Conservation (phyloP, 306 rosid species). For the Biancaea sappan region DNA sequence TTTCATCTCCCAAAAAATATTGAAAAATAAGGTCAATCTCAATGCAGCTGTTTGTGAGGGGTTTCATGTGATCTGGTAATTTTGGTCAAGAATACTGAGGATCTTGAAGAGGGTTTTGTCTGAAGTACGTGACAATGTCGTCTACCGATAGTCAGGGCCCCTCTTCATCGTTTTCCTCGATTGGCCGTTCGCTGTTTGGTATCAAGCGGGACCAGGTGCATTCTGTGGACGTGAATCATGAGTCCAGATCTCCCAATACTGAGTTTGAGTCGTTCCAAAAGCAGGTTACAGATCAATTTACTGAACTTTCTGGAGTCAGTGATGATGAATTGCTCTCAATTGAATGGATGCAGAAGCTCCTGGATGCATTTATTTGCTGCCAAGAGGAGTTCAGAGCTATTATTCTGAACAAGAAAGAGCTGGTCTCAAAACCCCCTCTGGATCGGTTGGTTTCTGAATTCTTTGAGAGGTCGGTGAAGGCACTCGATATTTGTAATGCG, state of each 20-base stretch:
- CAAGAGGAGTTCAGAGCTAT: conserved; percentile 63
- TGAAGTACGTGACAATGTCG: conserved; percentile 52
- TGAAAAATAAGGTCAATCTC: too few species aligned
- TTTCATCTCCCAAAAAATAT: neutral
- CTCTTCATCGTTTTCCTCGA: conserved; percentile 56
- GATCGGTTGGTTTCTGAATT: conserved; percentile 63
- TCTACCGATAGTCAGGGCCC: conserved; percentile 55
- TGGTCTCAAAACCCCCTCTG: conserved; percentile 60
- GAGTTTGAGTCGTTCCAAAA: conserved; percentile 66
- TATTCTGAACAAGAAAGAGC: conserved; percentile 55
- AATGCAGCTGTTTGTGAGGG: conserved; percentile 41
- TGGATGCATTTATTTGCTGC: conserved; percentile 55
- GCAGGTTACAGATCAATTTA: conserved; percentile 55
- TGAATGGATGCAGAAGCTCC: conserved; percentile 67
- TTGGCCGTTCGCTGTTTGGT: conserved; percentile 69
- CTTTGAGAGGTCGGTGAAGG: conserved; percentile 75
- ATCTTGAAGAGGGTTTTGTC: conserved; percentile 30
- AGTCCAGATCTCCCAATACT: conserved; percentile 49
- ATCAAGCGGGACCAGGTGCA: conserved; percentile 64
- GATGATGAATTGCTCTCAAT: conserved; percentile 72
- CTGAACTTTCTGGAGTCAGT: conserved; percentile 52
- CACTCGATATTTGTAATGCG: conserved; percentile 82
- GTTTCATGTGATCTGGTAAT: conserved; percentile 44
- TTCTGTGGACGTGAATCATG: conserved; percentile 59
- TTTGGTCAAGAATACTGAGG: conserved; percentile 26